A percentile compares a stretch with the other conserved stretches of the same genome.
Conservation (phyloP, 805 yeast species). For the Metschnikowia drakensbergensis region DNA sequence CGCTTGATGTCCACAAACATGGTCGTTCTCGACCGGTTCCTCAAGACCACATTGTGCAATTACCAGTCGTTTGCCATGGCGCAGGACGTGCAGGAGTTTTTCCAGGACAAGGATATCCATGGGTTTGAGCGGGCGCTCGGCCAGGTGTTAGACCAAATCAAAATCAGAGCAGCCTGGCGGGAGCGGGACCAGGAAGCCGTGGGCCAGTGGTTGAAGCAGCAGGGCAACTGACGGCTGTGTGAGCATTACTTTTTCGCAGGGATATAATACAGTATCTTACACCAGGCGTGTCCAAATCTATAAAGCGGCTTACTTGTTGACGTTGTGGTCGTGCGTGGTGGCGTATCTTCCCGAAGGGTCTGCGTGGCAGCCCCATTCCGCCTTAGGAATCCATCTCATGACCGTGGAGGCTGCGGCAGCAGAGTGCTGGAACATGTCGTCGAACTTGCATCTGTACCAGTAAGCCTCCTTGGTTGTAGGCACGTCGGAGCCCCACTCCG, state of each 20-base stretch:
- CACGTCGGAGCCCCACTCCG: conserved; percentile 93
- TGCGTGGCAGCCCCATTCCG: conserved; percentile 99
- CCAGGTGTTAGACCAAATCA: conserved; percentile 55
- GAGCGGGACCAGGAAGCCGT: conserved; percentile 42
- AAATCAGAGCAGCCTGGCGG: conserved; percentile 49
- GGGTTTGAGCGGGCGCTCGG: conserved; percentile 54
- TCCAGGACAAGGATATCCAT: conserved; percentile 42
- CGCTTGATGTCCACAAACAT: conserved; percentile 45
- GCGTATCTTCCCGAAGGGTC: conserved; percentile 99
- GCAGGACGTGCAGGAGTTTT: conserved; percentile 40
- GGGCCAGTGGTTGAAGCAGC: conserved; percentile 37
- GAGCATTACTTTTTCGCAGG: too few species aligned
- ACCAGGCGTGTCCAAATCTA: background rate
- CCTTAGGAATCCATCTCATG: conserved; percentile 99
- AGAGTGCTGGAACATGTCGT: conserved; percentile 77
- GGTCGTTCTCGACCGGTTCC: conserved; percentile 49
- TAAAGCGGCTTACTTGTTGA: conserved; percentile 19
- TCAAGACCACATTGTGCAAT: conserved; percentile 37
- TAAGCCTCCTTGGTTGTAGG: conserved; percentile 99
- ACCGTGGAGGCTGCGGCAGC: conserved; percentile 94
- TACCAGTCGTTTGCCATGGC: conserved; percentile 19
- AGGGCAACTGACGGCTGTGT: too few species aligned
- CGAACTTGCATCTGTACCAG: conserved; percentile 97
- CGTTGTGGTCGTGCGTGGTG: conserved; percentile 70
- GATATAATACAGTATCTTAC: too few species aligned